Evolutionary conservation across 2,329 filamentous ascomycete genomes (phyloP).

Genomic region (Fusarium drepaniforme): DNA sequence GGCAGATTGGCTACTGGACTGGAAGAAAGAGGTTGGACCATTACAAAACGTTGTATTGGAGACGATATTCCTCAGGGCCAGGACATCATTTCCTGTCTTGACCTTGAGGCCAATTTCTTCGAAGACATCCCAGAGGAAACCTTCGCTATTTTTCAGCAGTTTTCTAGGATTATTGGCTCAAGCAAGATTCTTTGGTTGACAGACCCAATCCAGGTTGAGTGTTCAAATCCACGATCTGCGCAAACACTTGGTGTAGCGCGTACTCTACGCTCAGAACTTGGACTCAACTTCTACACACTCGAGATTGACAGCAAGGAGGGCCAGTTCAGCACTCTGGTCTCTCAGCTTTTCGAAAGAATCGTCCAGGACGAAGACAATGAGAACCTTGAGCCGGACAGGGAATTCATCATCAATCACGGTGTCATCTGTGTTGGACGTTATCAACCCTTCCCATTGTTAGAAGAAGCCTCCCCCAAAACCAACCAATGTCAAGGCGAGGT

Average conservation of each 20-base stretch:
- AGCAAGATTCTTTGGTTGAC: conserved; percentile 6
- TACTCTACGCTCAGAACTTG: conserved; percentile 16
- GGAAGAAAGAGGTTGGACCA: background rate
- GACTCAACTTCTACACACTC: conserved; percentile 9
- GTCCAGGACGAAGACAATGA: background rate
- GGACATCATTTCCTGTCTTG: conserved; percentile 10
- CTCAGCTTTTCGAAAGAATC: conserved; percentile 1
- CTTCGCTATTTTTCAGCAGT: background rate
- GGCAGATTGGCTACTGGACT: background rate
- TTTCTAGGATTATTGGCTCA: background rate
- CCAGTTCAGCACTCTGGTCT: background rate
- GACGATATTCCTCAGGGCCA: background rate
- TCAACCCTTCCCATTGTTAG: background rate
- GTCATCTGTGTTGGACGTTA: conserved; percentile 11
- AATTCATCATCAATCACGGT: background rate
- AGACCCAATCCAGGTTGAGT: background rate
- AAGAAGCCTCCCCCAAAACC: background rate
- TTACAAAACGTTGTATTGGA: background rate
- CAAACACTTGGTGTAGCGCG: conserved; percentile 13
- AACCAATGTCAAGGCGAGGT: background rate
- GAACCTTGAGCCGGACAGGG: conserved; percentile 10
- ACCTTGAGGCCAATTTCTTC: conserved; percentile 19
- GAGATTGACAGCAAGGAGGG: background rate
- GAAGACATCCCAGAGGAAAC: background rate
- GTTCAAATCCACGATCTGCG: conserved; percentile 3